Conservation (phyloP, 495 filamentous ascomycete genomes). For the Penicillium simplicissimum region DNA sequence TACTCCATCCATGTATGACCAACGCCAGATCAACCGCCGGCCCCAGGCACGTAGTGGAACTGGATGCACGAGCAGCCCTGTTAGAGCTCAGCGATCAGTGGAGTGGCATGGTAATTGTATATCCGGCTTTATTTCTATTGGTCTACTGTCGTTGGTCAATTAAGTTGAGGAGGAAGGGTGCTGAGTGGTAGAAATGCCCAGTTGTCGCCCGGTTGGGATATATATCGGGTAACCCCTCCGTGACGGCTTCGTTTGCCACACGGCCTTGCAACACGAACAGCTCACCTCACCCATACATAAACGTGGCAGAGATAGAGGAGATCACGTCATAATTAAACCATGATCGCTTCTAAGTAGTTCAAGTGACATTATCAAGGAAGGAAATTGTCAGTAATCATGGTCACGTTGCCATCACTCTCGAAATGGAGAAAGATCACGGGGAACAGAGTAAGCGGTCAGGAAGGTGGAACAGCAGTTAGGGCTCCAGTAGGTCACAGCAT, state of each 20-base stretch:
- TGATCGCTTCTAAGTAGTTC: not conserved
- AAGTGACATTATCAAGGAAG: not conserved
- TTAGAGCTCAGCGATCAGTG: conserved; percentile 2
- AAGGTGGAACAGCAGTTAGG: conserved; percentile 4
- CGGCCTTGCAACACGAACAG: not conserved
- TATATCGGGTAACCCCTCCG: conserved; percentile 3
- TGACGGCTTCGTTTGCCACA: conserved; percentile 3
- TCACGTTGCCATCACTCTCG: not conserved
- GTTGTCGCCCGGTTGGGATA: not conserved
- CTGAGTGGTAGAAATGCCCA: not conserved
- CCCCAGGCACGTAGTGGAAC: not conserved
- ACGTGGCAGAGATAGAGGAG: not conserved
- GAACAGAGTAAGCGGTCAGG: not conserved
- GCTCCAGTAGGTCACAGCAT: not conserved
- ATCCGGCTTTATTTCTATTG: not conserved
- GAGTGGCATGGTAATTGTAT: not conserved
- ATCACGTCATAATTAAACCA: not conserved
- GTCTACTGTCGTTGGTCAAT: not conserved
- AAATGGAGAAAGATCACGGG: not conserved
- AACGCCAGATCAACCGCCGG: not conserved
- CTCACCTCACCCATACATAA: not conserved
- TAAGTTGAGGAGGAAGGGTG: not conserved
- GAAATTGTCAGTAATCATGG: not conserved
- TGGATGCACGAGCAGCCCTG: not conserved
- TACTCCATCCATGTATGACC: too few species aligned